phyloP scores from a whole-genome alignment of 176 grass and related monocot species.

The Carex scoparia region DNA sequence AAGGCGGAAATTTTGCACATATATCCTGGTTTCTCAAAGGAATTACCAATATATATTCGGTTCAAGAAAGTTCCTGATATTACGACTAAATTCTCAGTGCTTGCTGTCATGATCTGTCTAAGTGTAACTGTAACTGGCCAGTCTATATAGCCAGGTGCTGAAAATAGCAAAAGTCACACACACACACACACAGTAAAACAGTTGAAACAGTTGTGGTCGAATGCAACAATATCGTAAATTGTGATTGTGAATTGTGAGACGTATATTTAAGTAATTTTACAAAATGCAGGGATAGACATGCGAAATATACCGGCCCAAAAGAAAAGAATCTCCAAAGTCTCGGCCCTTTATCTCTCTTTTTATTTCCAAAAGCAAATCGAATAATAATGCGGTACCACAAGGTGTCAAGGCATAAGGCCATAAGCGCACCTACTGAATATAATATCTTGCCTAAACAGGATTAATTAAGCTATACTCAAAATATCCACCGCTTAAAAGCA shows the following conservation, averaged over 20 bases:
- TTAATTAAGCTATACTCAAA: not conserved
- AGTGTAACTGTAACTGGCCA: not conserved
- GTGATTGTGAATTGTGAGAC: not conserved
- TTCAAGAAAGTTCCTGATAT: not conserved
- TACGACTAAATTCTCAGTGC: not conserved
- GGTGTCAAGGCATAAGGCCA: too few relatives aligned
- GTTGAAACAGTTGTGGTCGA: not conserved
- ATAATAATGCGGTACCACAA: not conserved
- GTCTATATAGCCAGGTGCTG: not conserved
- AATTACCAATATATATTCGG: not conserved
- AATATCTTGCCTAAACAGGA: not conserved
- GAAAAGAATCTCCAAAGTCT: not conserved
- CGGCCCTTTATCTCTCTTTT: not conserved
- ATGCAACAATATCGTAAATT: not conserved
- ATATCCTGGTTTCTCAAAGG: not conserved
- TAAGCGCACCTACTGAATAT: not conserved
- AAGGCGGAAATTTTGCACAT: not conserved
- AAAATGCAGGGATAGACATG: not conserved
- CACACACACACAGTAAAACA: too few relatives aligned
- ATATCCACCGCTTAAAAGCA: conserved; percentile 3
- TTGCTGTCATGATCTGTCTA: not conserved
- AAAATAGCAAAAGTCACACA: not conserved
- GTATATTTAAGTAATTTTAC: not conserved
- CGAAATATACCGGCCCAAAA: not conserved
- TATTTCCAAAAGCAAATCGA: not conserved